Conservation (phyloP, 2,329 filamentous ascomycete species). For the Sordariomycetes sp. region DNA sequence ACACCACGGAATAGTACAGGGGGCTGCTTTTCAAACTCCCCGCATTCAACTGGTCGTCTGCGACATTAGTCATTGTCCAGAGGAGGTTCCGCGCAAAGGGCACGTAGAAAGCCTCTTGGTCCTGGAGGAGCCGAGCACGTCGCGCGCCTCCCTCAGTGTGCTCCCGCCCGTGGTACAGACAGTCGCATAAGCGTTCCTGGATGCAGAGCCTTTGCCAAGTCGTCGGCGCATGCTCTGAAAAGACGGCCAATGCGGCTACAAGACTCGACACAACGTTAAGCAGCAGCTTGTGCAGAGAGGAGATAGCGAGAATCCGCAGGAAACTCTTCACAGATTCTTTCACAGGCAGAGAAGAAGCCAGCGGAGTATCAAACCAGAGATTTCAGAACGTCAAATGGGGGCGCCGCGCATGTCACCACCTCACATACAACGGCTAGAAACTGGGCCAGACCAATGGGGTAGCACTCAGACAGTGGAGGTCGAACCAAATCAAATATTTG, state of each 20-base stretch:
- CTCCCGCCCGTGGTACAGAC: conserved; percentile 2
- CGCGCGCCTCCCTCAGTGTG: not conserved
- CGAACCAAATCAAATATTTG: conserved; percentile 1
- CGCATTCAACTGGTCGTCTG: conserved; percentile 1
- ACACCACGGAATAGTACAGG: not conserved
- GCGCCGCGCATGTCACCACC: not conserved
- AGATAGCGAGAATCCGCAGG: not conserved
- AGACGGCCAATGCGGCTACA: not conserved
- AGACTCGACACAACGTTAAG: conserved; percentile 1
- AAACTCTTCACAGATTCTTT: not conserved
- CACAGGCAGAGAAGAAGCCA: conserved; percentile 1
- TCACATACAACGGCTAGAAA: conserved; percentile 1
- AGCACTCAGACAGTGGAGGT: conserved; percentile 1
- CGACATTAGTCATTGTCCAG: conserved; percentile 3
- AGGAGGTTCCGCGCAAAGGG: conserved; percentile 2
- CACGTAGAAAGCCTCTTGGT: conserved; percentile 1
- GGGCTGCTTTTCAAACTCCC: not conserved
- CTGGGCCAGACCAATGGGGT: conserved; percentile 3
- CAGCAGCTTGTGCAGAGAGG: not conserved
- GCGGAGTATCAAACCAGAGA: not conserved
- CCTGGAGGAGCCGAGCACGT: not conserved
- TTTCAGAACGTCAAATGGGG: not conserved
- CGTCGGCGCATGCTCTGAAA: not conserved
- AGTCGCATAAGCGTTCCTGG: conserved; percentile 2
- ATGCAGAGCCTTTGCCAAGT: conserved; percentile 3